Conservation (phyloP, 2,329 filamentous ascomycete species). For the Capronia americana region DNA sequence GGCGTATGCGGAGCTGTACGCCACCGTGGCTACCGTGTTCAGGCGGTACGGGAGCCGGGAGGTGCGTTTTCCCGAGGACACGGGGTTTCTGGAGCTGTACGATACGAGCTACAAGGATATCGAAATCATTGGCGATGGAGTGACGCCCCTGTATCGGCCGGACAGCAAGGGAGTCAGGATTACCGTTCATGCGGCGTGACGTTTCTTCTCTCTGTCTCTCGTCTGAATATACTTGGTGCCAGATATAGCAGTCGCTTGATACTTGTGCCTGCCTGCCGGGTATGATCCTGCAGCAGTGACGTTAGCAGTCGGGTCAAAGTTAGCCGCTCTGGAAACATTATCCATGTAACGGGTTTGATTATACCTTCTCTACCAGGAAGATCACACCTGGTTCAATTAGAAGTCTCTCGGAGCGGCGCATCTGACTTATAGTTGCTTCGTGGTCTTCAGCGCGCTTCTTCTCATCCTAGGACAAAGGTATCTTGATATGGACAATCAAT, state of each 20-base stretch:
- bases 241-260: background rate
- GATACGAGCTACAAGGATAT: slow-evolving; percentile 36
- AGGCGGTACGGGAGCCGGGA: slow-evolving; percentile 42
- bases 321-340: too few relatives aligned
- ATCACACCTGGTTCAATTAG: background rate
- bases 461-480: background rate
- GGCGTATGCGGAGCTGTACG: slow-evolving; percentile 47
- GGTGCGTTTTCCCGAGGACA: slow-evolving; percentile 42
- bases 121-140: slow-evolving; percentile 34
- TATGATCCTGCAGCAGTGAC: background rate
- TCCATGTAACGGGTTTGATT: too few relatives aligned
- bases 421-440: background rate
- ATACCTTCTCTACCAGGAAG: background rate
- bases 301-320: background rate
- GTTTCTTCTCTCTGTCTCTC: background rate
- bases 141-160: slow-evolving; percentile 18
- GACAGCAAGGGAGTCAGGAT: slow-evolving; percentile 28
- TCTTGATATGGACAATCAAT: slow-evolving; percentile 1
- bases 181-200: slow-evolving; percentile 8
- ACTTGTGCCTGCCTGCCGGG: background rate
- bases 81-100: slow-evolving; percentile 33
- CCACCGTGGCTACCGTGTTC: slow-evolving; percentile 49
- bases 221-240: background rate
- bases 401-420: background rate
- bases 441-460: background rate